Percentiles rank a stretch among this genome's conserved stretches.
Conservation (phyloP, 1,284 basidiomycete species). For the Chalciporus sp. region DNA sequence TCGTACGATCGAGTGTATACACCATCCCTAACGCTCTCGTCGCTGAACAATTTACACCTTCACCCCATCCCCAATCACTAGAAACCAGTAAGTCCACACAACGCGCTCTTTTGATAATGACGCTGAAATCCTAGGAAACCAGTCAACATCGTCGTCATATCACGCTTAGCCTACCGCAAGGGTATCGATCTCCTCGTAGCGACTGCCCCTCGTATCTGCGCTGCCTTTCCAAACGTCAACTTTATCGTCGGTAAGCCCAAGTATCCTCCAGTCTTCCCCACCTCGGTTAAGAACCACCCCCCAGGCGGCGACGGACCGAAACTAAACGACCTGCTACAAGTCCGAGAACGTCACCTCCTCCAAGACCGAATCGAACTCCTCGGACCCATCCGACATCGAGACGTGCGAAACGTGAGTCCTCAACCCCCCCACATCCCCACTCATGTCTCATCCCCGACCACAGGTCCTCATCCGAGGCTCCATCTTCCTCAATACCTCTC, state of each 20-base stretch:
- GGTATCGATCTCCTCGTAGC: constrained; percentile 95
- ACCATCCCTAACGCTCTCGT: constrained; percentile 97
- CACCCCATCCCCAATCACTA: constrained; percentile 43
- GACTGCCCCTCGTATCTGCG: constrained; percentile 88
- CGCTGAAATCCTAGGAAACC: neutral
- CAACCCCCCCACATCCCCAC: neutral
- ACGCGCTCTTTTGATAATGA: neutral
- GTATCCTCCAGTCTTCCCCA: neutral
- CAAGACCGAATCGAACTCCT: constrained; percentile 91
- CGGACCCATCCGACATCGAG: constrained; percentile 78
- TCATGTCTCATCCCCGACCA: too few relatives aligned
- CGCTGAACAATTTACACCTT: constrained; percentile 82
- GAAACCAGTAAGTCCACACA: constrained; percentile 57
- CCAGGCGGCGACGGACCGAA: constrained; percentile 95
- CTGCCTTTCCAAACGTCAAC: constrained; percentile 78
- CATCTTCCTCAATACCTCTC: constrained; percentile 93
- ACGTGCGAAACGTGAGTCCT: constrained; percentile 77
- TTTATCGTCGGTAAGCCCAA: constrained; percentile 79
- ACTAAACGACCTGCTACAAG: constrained; percentile 92
- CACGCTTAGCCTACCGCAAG: constrained; percentile 95
- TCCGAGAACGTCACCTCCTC: constrained; percentile 88
- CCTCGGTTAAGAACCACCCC: neutral
- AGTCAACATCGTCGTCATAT: constrained; percentile 96
- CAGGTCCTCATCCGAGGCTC: constrained; percentile 83
- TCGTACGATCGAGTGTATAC: constrained; percentile 69